phyloP scores from a whole-genome alignment of 2,329 filamentous ascomycete genomes.

The Exserohilum rostratum region DNA sequence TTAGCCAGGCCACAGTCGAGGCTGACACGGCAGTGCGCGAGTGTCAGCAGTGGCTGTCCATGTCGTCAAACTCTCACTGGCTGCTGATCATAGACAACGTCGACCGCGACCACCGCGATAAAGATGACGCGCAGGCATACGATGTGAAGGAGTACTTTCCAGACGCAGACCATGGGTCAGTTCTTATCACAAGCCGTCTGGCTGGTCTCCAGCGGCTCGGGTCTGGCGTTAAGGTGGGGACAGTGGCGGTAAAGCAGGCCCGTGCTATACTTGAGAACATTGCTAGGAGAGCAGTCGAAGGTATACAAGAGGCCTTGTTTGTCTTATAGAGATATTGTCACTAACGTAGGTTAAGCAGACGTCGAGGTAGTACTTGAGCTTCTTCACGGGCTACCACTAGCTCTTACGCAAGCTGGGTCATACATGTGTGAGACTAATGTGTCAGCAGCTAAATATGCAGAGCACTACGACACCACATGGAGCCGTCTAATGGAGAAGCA shows the following conservation, averaged over 20 bases:
- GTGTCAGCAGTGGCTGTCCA: constrained; percentile 24
- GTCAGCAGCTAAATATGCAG: constrained; percentile 41
- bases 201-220: constrained; percentile 21
- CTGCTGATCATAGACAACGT: constrained; percentile 30
- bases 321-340: background rate
- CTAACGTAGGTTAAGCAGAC: constrained; percentile 13
- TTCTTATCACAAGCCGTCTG: constrained; percentile 28
- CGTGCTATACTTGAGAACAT: constrained; percentile 40
- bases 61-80: constrained; percentile 17
- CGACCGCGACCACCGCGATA: constrained; percentile 18
- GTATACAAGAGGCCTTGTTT: constrained; percentile 12
- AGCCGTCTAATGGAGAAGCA: constrained; percentile 37
- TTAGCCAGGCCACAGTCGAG: constrained; percentile 14
- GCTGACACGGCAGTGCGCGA: constrained; percentile 17
- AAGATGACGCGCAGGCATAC: constrained; percentile 20
- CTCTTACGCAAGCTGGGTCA: constrained; percentile 54
- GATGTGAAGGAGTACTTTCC: constrained; percentile 24
- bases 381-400: constrained; percentile 56
- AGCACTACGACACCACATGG: constrained; percentile 50
- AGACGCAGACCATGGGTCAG: constrained; percentile 21
- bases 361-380: constrained; percentile 36
- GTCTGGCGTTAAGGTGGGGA: constrained; percentile 38
- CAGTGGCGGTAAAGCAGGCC: constrained; percentile 27
- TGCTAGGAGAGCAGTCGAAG: constrained; percentile 21
- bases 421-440: constrained; percentile 47